phyloP scores from a whole-genome alignment of 176 grass and related monocot species.

The Dactylis glomerata region DNA sequence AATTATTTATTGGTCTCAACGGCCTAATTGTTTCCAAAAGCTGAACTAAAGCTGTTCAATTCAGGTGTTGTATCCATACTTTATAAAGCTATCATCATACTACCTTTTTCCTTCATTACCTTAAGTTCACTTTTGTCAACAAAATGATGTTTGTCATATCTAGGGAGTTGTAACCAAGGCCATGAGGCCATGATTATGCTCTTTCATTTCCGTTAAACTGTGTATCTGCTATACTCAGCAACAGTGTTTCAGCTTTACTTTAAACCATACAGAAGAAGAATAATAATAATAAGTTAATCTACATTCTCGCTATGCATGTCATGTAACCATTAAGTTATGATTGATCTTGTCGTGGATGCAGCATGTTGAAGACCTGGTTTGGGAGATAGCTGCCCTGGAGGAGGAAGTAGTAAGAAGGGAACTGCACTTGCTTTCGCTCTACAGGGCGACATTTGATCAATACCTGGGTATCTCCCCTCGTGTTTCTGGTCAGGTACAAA shows the following conservation, averaged over 20 bases:
- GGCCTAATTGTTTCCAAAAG: slow-evolving; percentile 37
- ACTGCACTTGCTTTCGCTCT: slow-evolving; percentile 78
- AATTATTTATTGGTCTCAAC: slow-evolving; percentile 35
- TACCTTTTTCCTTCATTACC: slow-evolving; percentile 22
- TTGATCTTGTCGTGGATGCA: slow-evolving; percentile 27
- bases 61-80: slow-evolving; percentile 25
- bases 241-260: slow-evolving; percentile 17
- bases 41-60: slow-evolving; percentile 31
- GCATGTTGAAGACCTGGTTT: slow-evolving; percentile 57
- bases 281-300: neutral
- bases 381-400: slow-evolving; percentile 83
- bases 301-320: neutral
- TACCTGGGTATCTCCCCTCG: slow-evolving; percentile 46
- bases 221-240: neutral
- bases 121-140: slow-evolving; percentile 22
- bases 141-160: slow-evolving; percentile 42
- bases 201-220: neutral
- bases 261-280: neutral
- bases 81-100: slow-evolving; percentile 28
- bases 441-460: slow-evolving; percentile 72
- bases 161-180: slow-evolving; percentile 39
- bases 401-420: slow-evolving; percentile 76
- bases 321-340: neutral
- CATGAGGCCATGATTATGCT: slow-evolving; percentile 28
- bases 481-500: slow-evolving; percentile 35